Base-by-base conservation (phyloP, 176 grass and related monocot species). In the Oryza australiensis region DNA sequence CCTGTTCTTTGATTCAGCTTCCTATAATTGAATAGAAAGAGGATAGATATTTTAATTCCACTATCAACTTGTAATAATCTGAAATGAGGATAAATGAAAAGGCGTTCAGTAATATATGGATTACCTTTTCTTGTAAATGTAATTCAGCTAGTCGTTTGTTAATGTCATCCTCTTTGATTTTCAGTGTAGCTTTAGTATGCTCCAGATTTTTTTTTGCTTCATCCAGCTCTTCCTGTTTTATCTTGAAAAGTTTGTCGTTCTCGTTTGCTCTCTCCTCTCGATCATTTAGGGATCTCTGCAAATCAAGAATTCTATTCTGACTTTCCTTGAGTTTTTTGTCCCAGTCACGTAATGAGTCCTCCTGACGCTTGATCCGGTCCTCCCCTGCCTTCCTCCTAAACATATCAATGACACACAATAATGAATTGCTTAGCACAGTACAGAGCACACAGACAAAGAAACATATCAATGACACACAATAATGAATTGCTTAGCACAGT, bases 301-400 rank as follows among this genome's bases (percentile, higher is more conserved):
- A 84, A 53, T 91, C 89, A 83, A 85, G 62, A 68, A 98, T 82
- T 71, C 96, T 87, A 72, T 93, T 95, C 69, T 98, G 96, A 73
- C 96, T 95, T 80, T 98, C 93, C 78, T 93, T 90, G 40, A 95
- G 85, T 40, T 91, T 98, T 81, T 86, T 82, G 45, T 98, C 96
- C 96, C 93, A 95, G 35, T 91, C 89, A 66, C 73, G 75, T 12
- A 95, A 80, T 78, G 86, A 86, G 29, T 95, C 90, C 63, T 88
- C 91, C 76, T 87, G 96, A 74, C 90, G 87, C 82, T 53, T 82
- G 8, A 98, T 85, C 78, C 95, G 89, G 48, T 93, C 93, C 71
- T 98, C 91, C 72, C 82, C 76, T 81, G 82, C 60, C 65, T 93
- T 98, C 48, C 85, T 73, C 38, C 96, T 98, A 68, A 22, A 73